Percentiles rank a stretch among this genome's conserved stretches.
Evolutionary conservation across 331 rosid species (phyloP).

Genomic region (Malus hybrid): DNA sequence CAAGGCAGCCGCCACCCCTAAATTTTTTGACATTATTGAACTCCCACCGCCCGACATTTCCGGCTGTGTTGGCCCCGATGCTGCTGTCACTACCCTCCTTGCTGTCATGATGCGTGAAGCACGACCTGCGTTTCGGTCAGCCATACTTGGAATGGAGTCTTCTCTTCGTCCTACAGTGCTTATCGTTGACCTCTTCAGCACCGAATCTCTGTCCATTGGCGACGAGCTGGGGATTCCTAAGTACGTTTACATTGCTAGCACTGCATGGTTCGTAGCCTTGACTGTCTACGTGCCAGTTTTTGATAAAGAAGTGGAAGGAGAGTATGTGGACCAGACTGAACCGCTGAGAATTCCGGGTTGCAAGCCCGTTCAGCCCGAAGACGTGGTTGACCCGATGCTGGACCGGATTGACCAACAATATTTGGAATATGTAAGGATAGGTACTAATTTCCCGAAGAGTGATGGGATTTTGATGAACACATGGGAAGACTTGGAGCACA

Average conservation of each 20-base stretch:
- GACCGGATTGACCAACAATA: constrained; percentile 31
- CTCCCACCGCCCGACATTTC: constrained; percentile 22
- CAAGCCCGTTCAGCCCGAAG: constrained; percentile 14
- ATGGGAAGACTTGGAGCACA: constrained; percentile 31
- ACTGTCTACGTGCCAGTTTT: constrained; percentile 3
- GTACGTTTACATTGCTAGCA: constrained; percentile 3
- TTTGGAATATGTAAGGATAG: background rate
- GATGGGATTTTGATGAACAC: constrained; percentile 46
- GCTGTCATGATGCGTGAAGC: constrained; percentile 6
- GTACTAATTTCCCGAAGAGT: background rate
- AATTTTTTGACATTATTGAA: constrained; percentile 13
- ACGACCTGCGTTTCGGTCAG: constrained; percentile 12
- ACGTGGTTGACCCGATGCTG: constrained; percentile 33
- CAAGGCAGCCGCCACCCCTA: background rate
- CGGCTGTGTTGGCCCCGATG: background rate
- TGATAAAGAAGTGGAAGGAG: constrained; percentile 16
- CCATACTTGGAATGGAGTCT: background rate
- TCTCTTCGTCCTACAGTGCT: constrained; percentile 7
- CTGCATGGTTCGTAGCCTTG: constrained; percentile 22
- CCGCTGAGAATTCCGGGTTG: constrained; percentile 23
- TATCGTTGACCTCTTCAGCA: constrained; percentile 16
- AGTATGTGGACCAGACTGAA: constrained; percentile 28
- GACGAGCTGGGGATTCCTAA: constrained; percentile 20
- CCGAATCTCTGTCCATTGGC: constrained; percentile 11
- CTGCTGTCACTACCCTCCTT: constrained; percentile 1